A percentile compares a stretch with the other conserved stretches of the same genome.
Conservation (phyloP, 495 filamentous ascomycete genomes). For the Hypoxylon rickii region DNA sequence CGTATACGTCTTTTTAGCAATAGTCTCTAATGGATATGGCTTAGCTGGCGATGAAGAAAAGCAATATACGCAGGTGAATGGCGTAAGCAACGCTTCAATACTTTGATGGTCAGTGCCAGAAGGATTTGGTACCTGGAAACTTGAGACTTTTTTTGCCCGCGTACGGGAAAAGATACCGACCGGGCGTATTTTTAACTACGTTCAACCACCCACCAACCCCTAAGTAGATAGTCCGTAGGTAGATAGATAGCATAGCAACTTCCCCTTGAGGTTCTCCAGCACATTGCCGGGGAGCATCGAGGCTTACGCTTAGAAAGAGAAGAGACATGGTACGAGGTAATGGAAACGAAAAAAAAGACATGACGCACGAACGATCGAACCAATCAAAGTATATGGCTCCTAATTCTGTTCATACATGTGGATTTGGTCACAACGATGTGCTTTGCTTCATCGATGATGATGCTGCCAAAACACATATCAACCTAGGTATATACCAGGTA, state of each 20-base stretch:
- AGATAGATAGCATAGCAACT: slow-evolving; percentile 26
- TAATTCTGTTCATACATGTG: neutral
- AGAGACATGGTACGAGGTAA: too few species aligned
- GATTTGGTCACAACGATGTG: too few species aligned
- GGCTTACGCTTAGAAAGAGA: too few species aligned
- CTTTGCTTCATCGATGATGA: too few species aligned
- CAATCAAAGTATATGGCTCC: neutral
- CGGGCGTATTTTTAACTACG: slow-evolving; percentile 27
- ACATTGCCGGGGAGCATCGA: too few species aligned
- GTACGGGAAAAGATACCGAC: neutral
- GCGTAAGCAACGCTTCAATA: slow-evolving; percentile 3
- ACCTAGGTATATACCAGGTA: neutral
- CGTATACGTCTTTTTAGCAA: neutral
- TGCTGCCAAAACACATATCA: too few species aligned
- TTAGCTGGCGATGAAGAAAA: slow-evolving; percentile 9
- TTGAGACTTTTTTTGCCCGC: neutral
- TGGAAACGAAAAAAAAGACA: too few species aligned
- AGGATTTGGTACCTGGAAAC: slow-evolving; percentile 9
- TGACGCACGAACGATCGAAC: too few species aligned
- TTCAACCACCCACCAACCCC: slow-evolving; percentile 9
- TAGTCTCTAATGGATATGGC: slow-evolving; percentile 23
- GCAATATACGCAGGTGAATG: slow-evolving; percentile 1
- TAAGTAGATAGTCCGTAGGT: slow-evolving; percentile 35
- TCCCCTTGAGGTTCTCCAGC: slow-evolving; percentile 7
- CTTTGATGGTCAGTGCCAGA: slow-evolving; percentile 5